Evolutionary conservation across 2,329 filamentous ascomycete genomes (phyloP).

Genomic region (Talaromyces sp.): DNA sequence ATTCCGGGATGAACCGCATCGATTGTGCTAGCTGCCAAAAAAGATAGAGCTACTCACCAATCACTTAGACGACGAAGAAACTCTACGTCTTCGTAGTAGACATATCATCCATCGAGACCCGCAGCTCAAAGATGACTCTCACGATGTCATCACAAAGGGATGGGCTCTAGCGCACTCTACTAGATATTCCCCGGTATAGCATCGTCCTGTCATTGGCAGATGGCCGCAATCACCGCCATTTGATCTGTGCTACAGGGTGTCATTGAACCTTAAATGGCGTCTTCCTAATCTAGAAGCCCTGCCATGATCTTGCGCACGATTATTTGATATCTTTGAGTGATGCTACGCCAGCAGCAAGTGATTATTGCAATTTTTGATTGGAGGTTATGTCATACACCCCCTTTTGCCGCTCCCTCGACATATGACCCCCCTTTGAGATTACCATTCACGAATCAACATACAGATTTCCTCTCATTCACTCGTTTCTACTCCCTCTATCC

Average conservation of each 20-base stretch:
- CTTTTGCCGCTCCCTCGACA: slow-evolving; percentile 8
- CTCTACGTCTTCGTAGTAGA: background rate
- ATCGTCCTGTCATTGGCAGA: slow-evolving; percentile 17
- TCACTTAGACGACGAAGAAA: slow-evolving; percentile 2
- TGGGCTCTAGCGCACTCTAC: background rate
- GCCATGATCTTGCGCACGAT: slow-evolving; percentile 5
- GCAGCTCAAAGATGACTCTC: background rate
- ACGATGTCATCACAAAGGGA: slow-evolving; percentile 8
- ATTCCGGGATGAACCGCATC: slow-evolving; percentile 7
- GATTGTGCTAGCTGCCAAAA: slow-evolving; percentile 1
- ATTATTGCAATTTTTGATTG: background rate
- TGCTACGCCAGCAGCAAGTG: background rate
- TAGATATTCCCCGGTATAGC: slow-evolving; percentile 6
- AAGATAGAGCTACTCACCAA: background rate
- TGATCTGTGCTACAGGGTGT: slow-evolving; percentile 8
- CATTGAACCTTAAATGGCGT: slow-evolving; percentile 10
- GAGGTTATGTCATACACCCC: background rate
- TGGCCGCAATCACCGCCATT: slow-evolving; percentile 13
- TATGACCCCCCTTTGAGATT: slow-evolving; percentile 5
- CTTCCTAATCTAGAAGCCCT: slow-evolving; percentile 2
- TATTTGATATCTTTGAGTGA: slow-evolving; percentile 2
- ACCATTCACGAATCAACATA: slow-evolving; percentile 12
- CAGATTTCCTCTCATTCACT: background rate
- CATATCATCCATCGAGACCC: slow-evolving; percentile 10
- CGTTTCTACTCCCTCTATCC: background rate